Evolutionary conservation across 768 basidiomycete species (phyloP), one percentile per base, ranked within the genome.

Genomic region (Glaciozyma martinii): DNA sequence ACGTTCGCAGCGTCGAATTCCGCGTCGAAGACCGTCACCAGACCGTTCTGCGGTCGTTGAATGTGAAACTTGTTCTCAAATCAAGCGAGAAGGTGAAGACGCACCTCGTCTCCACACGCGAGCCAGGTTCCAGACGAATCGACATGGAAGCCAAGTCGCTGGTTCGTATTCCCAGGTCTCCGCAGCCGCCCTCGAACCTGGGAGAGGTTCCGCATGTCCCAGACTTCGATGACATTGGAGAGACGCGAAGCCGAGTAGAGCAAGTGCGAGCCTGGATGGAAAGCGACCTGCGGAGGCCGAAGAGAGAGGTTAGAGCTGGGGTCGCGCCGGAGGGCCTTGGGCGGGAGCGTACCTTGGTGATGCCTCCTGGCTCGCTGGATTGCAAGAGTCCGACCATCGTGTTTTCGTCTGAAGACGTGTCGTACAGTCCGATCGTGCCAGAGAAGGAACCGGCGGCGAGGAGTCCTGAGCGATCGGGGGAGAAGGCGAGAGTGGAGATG

Each of bases 191-290:
- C 82, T 59, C 49, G 83, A 81, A 23, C 68, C 27, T 58, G 77
- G 75, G 37, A 81, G 72, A 75, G 66, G 59, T 86, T 81, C 0
- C 91, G 82, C 8, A 91, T 74, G 74, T 95, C 93, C 86, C 88
- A 95, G 61, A 82, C 80, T 72, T 85, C 86, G 29, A 94, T 80
- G 5, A 73, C 72, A 9, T 79, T 79, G n/a, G 79, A 79, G 18
- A 87, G 80, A 8, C 93, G 82, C 70, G 89, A 92, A 0, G 88
- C 81, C 0, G 87, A 86, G 66, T 88, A 94, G 32, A 97, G 75
- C 1, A 88, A 76, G 63, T 88, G 82, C 0, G 89, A 86, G 25
- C 78, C 77, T 0, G 89, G 88, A 71, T 92, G 87, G 77, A 92
- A 97, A 65, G 82, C 80, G 47, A 91, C 76, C 89, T 89, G 65